Evolutionary conservation across 257 asterid species (phyloP).

Genomic region (Vinca minor): DNA sequence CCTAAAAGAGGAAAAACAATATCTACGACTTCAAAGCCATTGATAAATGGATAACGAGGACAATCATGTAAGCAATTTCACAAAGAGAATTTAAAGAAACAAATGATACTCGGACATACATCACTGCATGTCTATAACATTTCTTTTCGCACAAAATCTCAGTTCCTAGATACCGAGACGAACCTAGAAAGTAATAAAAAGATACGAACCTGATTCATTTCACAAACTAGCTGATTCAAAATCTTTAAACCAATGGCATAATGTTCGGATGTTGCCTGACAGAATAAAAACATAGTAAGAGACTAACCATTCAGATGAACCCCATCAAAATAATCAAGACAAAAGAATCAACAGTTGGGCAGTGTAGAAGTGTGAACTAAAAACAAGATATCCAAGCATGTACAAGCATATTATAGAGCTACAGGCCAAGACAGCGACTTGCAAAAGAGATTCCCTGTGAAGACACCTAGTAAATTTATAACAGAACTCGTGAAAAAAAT

Average conservation of each 20-base stretch:
- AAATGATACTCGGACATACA: not conserved
- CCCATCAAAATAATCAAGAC: not conserved
- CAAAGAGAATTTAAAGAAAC: not conserved
- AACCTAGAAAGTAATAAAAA: slow-evolving; percentile 1
- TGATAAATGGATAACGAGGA: not conserved
- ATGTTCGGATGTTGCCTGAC: slow-evolving; percentile 81
- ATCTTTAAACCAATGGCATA: slow-evolving; percentile 89
- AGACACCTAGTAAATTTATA: not conserved
- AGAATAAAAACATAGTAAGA: slow-evolving; percentile 27
- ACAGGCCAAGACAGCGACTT: not conserved
- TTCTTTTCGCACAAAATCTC: not conserved
- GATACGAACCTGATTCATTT: slow-evolving; percentile 86
- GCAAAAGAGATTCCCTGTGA: not conserved
- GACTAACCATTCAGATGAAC: slow-evolving; percentile 6
- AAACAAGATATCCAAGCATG: not conserved
- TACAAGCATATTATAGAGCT: not conserved
- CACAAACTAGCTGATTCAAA: slow-evolving; percentile 87
- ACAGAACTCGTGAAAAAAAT: too few species aligned
- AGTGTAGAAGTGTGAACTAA: not conserved
- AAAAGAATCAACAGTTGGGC: not conserved
- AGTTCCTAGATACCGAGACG: not conserved
- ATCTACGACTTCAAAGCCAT: not conserved
- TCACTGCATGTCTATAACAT: not conserved
- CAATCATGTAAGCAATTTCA: not conserved
- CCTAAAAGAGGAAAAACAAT: not conserved